Evolutionary conservation across 345 rosid genomes (phyloP).

Genomic region (Isatis tinctoria): DNA sequence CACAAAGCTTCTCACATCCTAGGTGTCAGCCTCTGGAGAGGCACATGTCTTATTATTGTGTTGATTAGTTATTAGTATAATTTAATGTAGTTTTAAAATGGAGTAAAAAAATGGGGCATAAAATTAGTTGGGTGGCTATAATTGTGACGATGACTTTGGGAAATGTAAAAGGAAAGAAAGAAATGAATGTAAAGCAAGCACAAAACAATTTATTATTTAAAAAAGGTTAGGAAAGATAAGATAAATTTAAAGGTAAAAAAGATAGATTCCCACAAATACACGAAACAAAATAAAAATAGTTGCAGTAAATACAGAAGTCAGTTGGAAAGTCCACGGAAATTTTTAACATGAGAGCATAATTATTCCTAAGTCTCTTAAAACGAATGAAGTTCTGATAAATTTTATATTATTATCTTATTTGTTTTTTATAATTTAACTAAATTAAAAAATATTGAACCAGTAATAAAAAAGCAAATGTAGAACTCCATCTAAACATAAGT

Average conservation of each 20-base stretch:
- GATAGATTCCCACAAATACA: constrained; percentile 14
- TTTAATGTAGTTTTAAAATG: not conserved
- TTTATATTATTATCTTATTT: too few species aligned
- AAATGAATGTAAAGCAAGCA: constrained; percentile 14
- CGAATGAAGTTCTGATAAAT: too few species aligned
- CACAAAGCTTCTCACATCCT: too few species aligned
- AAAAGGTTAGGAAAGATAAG: not conserved
- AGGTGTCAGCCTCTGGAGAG: too few species aligned
- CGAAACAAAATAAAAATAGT: not conserved
- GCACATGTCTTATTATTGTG: too few species aligned
- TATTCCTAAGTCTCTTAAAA: too few species aligned
- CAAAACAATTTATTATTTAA: not conserved
- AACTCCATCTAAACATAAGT: too few species aligned
- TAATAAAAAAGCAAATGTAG: too few species aligned
- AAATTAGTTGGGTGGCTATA: constrained; percentile 29
- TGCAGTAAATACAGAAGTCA: not conserved
- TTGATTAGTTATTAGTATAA: too few species aligned
- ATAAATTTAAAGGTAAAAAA: not conserved
- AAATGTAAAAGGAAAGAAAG: constrained; percentile 27
- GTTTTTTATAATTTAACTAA: too few species aligned
- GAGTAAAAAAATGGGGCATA: not conserved
- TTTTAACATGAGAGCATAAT: too few species aligned
- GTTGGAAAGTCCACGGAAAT: not conserved
- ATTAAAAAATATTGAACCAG: too few species aligned
- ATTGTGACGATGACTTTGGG: constrained; percentile 21